These are phyloP conservation scores for Candida stauntonica DNA, from an alignment of 805 yeast genomes.

Conservation along the genomic window DNA sequence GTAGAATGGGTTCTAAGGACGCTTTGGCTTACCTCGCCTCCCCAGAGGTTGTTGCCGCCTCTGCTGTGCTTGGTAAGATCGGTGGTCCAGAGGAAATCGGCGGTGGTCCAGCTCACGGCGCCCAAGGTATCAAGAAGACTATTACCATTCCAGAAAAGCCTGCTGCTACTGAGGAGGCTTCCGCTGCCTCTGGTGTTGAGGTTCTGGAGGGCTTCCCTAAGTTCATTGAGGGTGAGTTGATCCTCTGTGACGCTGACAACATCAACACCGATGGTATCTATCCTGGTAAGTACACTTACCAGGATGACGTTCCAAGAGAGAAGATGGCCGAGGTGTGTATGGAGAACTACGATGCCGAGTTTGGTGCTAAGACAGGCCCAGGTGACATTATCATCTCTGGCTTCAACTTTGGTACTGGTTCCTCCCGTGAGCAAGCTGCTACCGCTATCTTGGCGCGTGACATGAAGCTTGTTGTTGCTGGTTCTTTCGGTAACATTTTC, in stretches of 20 bases:
- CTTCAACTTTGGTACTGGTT: conserved; percentile 96
- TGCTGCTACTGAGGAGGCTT: conserved; percentile 14
- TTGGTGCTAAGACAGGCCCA: conserved; percentile 71
- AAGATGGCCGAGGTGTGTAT: conserved; percentile 99
- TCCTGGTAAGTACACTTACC: conserved; percentile 98
- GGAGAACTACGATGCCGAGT: conserved; percentile 96
- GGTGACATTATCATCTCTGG: conserved; percentile 92
- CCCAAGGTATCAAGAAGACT: conserved; percentile 44
- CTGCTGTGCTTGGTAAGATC: conserved; percentile 92
- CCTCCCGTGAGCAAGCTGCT: conserved; percentile 98
- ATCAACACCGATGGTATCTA: conserved; percentile 98
- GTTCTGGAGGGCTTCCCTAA: conserved; percentile 90
- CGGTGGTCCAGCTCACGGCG: conserved; percentile 50
- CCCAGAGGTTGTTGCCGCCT: conserved; percentile 98
- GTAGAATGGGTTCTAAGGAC: conserved; percentile 97
- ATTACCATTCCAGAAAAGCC: conserved; percentile 30
- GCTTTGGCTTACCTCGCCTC: conserved; percentile 95
- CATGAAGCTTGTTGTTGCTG: conserved; percentile 88
- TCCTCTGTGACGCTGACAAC: conserved; percentile 94
- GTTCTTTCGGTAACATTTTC: conserved; percentile 96
- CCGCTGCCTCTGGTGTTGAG: conserved; percentile 48
- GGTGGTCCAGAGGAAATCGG: conserved; percentile 85
- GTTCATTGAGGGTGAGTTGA: conserved; percentile 83
- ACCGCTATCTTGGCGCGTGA: conserved; percentile 96
- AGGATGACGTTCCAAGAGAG: conserved; percentile 91